phyloP scores from a whole-genome alignment of 164 flowering plant species.

The Berberis thunbergii region DNA sequence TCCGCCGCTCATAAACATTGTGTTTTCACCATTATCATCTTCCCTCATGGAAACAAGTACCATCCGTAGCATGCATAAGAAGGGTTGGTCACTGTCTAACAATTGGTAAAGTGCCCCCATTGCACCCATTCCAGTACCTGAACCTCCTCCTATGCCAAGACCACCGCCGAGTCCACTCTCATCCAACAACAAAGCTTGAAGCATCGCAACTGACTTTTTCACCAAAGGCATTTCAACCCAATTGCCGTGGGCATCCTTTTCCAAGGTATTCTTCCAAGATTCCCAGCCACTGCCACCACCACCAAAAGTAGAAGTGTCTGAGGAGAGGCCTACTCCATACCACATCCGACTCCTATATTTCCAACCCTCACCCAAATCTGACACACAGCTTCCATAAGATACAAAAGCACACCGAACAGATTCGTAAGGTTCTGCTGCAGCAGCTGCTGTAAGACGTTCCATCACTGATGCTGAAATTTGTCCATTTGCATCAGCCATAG shows the following conservation, averaged over 20 bases:
- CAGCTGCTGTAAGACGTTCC: conserved; percentile 98
- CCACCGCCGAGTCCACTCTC: conserved; percentile 99
- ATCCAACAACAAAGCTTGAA: conserved; percentile 87
- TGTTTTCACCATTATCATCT: conserved; percentile 81
- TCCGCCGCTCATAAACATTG: conserved; percentile 47
- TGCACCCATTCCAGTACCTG: conserved; percentile 99
- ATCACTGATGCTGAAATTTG: conserved; percentile 83
- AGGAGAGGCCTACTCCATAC: conserved; percentile 86
- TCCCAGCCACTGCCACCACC: conserved; percentile 99
- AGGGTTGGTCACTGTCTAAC: conserved; percentile 97
- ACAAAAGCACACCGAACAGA: conserved; percentile 96
- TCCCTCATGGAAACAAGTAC: conserved; percentile 97
- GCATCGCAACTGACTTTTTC: conserved; percentile 88
- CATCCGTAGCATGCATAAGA: conserved; percentile 98
- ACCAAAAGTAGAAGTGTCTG: conserved; percentile 47
- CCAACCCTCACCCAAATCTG: conserved; percentile 91
- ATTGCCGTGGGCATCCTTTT: conserved; percentile 75
- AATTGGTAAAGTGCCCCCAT: conserved; percentile 94
- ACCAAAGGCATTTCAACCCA: conserved; percentile 96
- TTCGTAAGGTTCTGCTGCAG: conserved; percentile 98
- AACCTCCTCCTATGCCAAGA: conserved; percentile 97
- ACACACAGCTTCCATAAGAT: conserved; percentile 89
- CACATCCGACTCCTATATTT: conserved; percentile 89
- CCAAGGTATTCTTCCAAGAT: conserved; percentile 70
- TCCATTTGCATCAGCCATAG: conserved; percentile 96